Base-by-base conservation (phyloP, 768 basidiomycete species). In the Rhodosporidiobolus odoratus region DNA sequence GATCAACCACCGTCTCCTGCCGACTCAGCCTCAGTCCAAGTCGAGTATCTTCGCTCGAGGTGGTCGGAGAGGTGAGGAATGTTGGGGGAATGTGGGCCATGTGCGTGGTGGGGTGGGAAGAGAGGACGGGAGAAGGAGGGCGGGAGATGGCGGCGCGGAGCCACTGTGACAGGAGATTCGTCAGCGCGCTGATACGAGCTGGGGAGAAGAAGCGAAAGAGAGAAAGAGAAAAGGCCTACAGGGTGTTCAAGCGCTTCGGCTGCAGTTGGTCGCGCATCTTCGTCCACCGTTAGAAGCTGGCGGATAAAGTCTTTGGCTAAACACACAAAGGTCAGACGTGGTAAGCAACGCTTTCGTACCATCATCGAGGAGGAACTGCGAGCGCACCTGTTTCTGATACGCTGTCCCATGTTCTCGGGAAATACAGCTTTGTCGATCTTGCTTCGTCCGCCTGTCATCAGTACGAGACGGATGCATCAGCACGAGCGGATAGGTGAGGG, bases 221-320 rank as follows among this genome's bases (percentile, higher is more conserved):
- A 27, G 17, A 38, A 23, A 30, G 53, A 34, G 16, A 16, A 4
- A n/a, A 21, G 23, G 17, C 69, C 21, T 21, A 71, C 69, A 12
- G 72, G 72, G 47, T 74, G 72, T 1, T 64, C 53, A 13, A 74
- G 40, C 52, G 65, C 72, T 30, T 74, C 65, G 6, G 45, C 65
- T 10, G 62, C 65, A 0, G 38, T 60, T 10, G 62, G 58, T 19
- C 72, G 68, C 40, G 64, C 21, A 32, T 63, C 58, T 27, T 66
- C 68, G 63, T 74, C 68, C 21, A 74, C 65, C 4, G 58, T 63
- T 9, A 74, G 56, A 6, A 67, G 54, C 47, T 38, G 27, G 4
- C 62, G 57, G 21, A 74, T 45, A 27, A 74, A 74, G 58, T 74
- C 68, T 50, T 74, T 74, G n/a, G 72, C 72, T 72, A 34, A 7